Evolutionary conservation across 495 filamentous ascomycete genomes (phyloP), one percentile per base, ranked within the genome.

Genomic region (Neurospora sp.): DNA sequence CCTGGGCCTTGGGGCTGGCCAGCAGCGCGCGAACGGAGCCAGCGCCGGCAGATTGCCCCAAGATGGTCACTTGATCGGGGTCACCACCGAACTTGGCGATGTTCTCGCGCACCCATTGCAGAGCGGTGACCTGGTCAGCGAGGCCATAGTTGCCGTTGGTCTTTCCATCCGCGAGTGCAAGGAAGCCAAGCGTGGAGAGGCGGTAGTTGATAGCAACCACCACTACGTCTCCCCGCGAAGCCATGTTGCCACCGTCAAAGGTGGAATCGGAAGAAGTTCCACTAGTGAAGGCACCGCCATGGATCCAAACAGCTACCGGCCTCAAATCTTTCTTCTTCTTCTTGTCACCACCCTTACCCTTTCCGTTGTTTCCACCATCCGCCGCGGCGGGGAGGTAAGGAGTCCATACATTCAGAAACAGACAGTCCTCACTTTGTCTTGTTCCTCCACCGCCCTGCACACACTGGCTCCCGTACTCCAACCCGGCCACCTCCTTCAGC

Each of bases 131-230:
- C 78, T 92, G 85, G 77, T 89, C 87, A 2, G 79, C 81, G 3
- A 90, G 75, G 1, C 87, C 86, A 74, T 82, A 89, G 70, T 89
- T 89, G 8, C 87, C 87, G 69, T 85, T 87, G 12, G 81, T 87
- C 44, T 76, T 82, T 76, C 81, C 80, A 71, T 85, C 82, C 3
- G 82, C 74, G 35, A 84, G 76, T 0, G 83, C 83, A 9, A 85
- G 75, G 71, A 91, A 93, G 8, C 90, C 90, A 18, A 93, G 86
- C 1, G 89, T 83, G 5, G 81, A 83, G 10, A 92, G 77, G 7
- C 90, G 87, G 75, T 93, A 93, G 78, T 89, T 89, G 72, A 90
- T 87, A 74, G 87, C 85, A 20, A 92, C 86, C 16, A 89, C 75
- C 22, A 92, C 85, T 44, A 88, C 83, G 73, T 90, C 85, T 22